Base-by-base conservation (phyloP, 2,329 filamentous ascomycete genomes). In the Tricladium varicosporioides region DNA sequence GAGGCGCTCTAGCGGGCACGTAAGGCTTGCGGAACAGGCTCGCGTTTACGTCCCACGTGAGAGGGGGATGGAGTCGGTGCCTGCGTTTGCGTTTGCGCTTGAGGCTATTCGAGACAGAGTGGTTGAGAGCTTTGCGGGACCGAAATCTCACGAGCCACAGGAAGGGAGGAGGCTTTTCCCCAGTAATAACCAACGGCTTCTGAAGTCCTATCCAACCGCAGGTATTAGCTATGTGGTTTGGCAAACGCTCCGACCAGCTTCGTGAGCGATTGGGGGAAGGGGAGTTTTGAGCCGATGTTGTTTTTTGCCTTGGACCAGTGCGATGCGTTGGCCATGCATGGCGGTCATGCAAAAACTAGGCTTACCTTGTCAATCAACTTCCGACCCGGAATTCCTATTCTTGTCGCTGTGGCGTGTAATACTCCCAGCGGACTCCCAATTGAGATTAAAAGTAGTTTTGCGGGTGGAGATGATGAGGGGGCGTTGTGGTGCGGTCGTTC, bases 11-110 rank as follows among this genome's bases (percentile, higher is more conserved):
- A 65, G 69, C 70, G 68, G 66, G 68, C 65, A 69, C 67, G 68
- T 71, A 71, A 72, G 72, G 77, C 79, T 66, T 59, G 59, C 59
- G 48, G 58, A 60, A 64, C 60, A 63, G 67, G 66, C 65, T 68
- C 58, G 55, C 65, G 49, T 60, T 60, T 48, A 60, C 44, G 51
- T 50, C 60, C 61, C 68, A 70, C 67, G 66, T 70, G 69, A 68
- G 62, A 56, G 45, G 52, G 57, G 59, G 59, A 63, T 61, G 67
- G 22, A 27, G 22, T 27, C 65, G 57, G 58, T 53, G 45, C 50
- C 14, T 51, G 51, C 36, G 55, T 54, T 60, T 51, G 51, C 36
- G 55, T 54, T 60, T 55, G 62, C 56, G 61, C 51, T 65, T 63
- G 65, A 67, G 60, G 62, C 60, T 64, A 66, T 67, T 66, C 60